A percentile compares a stretch with the other conserved stretches of the same genome.
phyloP scores from a whole-genome alignment of 768 basidiomycete species.

The Favolaschia claudopus region DNA sequence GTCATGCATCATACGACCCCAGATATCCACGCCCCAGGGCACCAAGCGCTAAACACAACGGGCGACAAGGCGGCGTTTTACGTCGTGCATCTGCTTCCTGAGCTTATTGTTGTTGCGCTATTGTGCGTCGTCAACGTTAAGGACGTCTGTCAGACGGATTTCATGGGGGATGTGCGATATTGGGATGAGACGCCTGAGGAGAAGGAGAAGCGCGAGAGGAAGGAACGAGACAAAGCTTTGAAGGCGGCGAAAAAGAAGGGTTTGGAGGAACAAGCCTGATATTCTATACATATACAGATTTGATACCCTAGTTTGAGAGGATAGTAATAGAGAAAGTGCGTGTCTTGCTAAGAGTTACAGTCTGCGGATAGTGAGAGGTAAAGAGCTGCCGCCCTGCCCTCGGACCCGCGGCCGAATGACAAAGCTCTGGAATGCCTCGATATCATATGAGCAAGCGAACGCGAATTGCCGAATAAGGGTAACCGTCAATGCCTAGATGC shows the following conservation, averaged over 20 bases:
- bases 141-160: conserved; percentile 36
- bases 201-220: conserved; percentile 27
- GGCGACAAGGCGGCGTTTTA: conserved; percentile 41
- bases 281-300: no score
- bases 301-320: background rate
- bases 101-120: conserved; percentile 36
- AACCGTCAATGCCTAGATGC: conserved; percentile 46
- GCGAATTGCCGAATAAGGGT: conserved; percentile 63
- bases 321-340: background rate
- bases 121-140: conserved; percentile 34
- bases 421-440: conserved; percentile 72
- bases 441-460: conserved; percentile 57
- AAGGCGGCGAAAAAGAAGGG: conserved; percentile 22
- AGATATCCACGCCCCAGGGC: conserved; percentile 30
- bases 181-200: conserved; percentile 34
- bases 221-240: conserved; percentile 7
- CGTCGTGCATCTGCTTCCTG: conserved; percentile 42
- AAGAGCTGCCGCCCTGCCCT: conserved; percentile 60
- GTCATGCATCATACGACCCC: conserved; percentile 40
- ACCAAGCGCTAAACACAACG: conserved; percentile 35
- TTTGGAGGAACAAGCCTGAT: conserved; percentile 8
- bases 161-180: conserved; percentile 31
- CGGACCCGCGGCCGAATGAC: conserved; percentile 66
- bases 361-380: conserved; percentile 59
- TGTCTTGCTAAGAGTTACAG: conserved; percentile 30